Conservation (phyloP, 2,329 filamentous ascomycete species). For the Ascochyta clinopodiicola region DNA sequence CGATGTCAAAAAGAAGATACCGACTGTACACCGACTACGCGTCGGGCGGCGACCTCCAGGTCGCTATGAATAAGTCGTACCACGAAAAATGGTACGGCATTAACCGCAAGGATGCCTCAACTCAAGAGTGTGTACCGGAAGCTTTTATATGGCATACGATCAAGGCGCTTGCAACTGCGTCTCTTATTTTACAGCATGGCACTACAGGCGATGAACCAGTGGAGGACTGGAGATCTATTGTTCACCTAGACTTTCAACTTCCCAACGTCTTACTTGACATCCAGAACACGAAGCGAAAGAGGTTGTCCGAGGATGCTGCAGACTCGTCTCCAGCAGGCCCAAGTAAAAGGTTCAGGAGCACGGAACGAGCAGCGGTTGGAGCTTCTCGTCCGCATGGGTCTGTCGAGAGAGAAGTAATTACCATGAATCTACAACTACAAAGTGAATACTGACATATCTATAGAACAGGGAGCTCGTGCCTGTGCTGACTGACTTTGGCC, state of each 20-base stretch:
- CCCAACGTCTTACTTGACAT: not conserved
- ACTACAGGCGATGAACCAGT: not conserved
- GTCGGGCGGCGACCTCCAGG: not conserved
- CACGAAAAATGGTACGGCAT: not conserved
- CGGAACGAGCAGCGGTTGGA: not conserved
- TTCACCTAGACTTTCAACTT: constrained; percentile 2
- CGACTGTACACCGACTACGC: constrained; percentile 1
- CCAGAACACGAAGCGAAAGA: not conserved
- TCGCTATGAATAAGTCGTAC: not conserved
- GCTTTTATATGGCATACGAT: constrained; percentile 4
- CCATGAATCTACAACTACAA: not conserved
- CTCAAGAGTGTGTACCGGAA: not conserved
- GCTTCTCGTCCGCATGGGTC: not conserved
- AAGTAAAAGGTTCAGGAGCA: not conserved
- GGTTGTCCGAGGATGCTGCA: not conserved
- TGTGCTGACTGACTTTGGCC: constrained; percentile 1
- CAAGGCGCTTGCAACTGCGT: constrained; percentile 4
- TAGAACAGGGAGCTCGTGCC: not conserved
- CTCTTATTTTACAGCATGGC: not conserved
- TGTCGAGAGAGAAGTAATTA: not conserved
- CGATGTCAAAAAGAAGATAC: not conserved
- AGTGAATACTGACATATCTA: not conserved
- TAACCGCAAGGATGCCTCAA: not conserved
- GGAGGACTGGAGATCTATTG: not conserved
- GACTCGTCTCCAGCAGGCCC: not conserved